phyloP scores from a whole-genome alignment of 768 basidiomycete species.

The Kwoniella botswanensis region DNA sequence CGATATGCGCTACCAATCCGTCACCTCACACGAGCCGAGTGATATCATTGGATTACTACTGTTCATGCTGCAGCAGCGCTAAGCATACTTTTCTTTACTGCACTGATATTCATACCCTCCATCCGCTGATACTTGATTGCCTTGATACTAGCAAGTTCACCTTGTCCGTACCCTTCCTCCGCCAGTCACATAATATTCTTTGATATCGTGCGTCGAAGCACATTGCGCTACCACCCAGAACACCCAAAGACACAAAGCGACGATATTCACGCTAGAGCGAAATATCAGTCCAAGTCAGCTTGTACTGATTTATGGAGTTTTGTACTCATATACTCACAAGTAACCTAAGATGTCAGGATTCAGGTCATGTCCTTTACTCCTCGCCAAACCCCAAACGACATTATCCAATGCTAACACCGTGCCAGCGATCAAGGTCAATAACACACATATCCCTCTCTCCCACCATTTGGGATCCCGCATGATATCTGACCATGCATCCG shows the following conservation, averaged over 20 bases:
- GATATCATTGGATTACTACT: background rate
- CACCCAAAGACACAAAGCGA: conserved; percentile 25
- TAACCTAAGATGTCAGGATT: conserved; percentile 32
- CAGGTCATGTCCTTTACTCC: conserved; percentile 16
- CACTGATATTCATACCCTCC: background rate
- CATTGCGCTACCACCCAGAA: conserved; percentile 25
- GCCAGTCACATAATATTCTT: conserved; percentile 9
- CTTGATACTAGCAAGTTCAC: background rate
- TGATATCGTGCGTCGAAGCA: conserved; percentile 19
- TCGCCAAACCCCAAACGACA: conserved; percentile 14
- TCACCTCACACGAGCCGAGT: background rate
- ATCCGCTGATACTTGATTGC: conserved; percentile 5
- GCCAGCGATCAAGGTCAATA: conserved; percentile 5
- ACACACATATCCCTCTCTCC: background rate
- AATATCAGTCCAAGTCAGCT: background rate
- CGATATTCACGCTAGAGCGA: conserved; percentile 30
- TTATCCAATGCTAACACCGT: conserved; percentile 20
- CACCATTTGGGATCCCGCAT: conserved; percentile 12
- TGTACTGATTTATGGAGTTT: background rate
- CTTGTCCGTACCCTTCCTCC: conserved; percentile 7
- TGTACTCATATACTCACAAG: conserved; percentile 25
- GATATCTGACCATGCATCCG: conserved; percentile 8
- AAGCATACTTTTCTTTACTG: background rate
- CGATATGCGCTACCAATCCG: background rate
- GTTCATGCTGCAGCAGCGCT: background rate